Percentiles rank a stretch among this genome's conserved stretches.
Evolutionary conservation across 345 rosid species (phyloP).

Genomic region (Gossypium rotundifolium): DNA sequence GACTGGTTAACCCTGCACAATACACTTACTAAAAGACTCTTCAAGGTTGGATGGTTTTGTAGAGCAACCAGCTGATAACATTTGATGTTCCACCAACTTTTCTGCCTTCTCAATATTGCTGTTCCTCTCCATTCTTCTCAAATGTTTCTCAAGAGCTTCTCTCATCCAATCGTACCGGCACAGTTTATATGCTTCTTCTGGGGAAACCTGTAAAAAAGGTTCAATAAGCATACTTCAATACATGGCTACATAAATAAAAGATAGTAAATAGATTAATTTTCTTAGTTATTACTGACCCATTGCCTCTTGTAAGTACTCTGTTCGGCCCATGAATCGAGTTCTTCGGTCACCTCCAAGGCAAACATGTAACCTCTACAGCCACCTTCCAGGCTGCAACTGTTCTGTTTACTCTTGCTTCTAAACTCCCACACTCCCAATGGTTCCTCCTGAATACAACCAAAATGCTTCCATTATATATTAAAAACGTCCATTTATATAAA

Average conservation of each 20-base stretch:
- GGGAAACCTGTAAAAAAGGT: conserved; percentile 22
- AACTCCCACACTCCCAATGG: conserved; percentile 52
- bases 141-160: conserved; percentile 32
- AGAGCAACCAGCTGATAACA: conserved; percentile 18
- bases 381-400: conserved; percentile 34
- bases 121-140: conserved; percentile 6
- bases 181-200: conserved; percentile 29
- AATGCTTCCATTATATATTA: background rate
- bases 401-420: conserved; percentile 46
- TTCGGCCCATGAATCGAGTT: conserved; percentile 45
- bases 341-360: conserved; percentile 47
- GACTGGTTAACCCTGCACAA: conserved; percentile 17
- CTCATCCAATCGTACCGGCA: conserved; percentile 59
- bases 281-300: conserved; percentile 33
- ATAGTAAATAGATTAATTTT: background rate
- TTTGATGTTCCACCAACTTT: conserved; percentile 6
- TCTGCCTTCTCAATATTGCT: background rate
- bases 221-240: background rate
- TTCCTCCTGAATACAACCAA: conserved; percentile 21
- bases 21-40: conserved; percentile 17
- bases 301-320: conserved; percentile 26
- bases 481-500: no score
- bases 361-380: conserved; percentile 77
- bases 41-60: conserved; percentile 16
- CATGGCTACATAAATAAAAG: background rate